phyloP scores from a whole-genome alignment of 2,329 filamentous ascomycete species.

The Aquanectria penicillioides region DNA sequence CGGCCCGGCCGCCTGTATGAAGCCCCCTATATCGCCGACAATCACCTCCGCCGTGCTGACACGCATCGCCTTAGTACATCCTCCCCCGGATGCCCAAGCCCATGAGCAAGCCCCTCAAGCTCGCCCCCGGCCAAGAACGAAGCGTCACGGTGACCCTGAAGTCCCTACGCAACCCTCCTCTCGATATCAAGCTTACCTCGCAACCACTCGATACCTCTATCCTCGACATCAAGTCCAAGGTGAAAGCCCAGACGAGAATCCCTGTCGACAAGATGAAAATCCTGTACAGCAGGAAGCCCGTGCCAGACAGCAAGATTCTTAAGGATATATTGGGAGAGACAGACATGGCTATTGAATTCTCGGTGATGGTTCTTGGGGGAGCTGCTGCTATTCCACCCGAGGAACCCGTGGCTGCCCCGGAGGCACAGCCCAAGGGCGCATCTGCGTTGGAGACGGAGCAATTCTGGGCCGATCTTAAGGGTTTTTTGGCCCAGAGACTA shows the following conservation, averaged over 20 bases:
- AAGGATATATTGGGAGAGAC: conserved; percentile 73
- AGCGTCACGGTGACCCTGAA: conserved; percentile 72
- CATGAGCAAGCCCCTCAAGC: conserved; percentile 60
- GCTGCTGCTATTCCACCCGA: conserved; percentile 57
- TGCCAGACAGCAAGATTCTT: conserved; percentile 79
- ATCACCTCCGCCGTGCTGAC: conserved; percentile 1
- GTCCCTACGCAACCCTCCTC: conserved; percentile 79
- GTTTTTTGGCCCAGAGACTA: conserved; percentile 81
- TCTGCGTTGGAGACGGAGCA: conserved; percentile 73
- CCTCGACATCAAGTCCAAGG: conserved; percentile 78
- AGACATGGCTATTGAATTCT: conserved; percentile 72
- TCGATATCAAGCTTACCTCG: conserved; percentile 73
- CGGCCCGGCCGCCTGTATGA: conserved; percentile 77
- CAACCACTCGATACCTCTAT: conserved; percentile 76
- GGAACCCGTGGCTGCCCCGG: conserved; percentile 46
- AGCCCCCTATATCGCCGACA: background rate
- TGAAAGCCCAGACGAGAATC: conserved; percentile 71
- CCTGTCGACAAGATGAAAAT: conserved; percentile 85
- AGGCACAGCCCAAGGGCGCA: conserved; percentile 55
- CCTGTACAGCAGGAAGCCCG: conserved; percentile 87
- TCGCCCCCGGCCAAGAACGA: conserved; percentile 63
- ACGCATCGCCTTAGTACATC: conserved; percentile 65
- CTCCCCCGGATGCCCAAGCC: conserved; percentile 73
- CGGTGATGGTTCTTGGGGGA: conserved; percentile 88
- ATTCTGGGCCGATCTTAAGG: conserved; percentile 89